A percentile compares a stretch with the other conserved stretches of the same genome.
Conservation (phyloP, 345 rosid genomes). For the Linum tenue region DNA sequence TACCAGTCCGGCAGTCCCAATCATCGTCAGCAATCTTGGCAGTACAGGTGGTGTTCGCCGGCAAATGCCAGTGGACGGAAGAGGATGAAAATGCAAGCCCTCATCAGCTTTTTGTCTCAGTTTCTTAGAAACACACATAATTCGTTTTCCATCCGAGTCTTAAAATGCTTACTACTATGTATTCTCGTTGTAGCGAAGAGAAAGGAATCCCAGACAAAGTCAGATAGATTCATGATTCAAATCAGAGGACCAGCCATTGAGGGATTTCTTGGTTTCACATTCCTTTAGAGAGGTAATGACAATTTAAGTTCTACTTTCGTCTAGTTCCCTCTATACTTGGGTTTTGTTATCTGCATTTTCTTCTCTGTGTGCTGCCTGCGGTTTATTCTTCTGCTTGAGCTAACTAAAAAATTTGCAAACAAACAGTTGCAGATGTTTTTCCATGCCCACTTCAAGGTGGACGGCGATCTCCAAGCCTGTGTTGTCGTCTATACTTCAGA, state of each 20-base stretch:
- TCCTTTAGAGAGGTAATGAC: slow-evolving; percentile 60
- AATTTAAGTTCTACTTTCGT: too few relatives aligned
- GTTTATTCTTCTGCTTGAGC: neutral
- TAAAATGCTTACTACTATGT: too few relatives aligned
- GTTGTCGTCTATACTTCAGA: slow-evolving; percentile 46
- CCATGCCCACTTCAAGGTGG: slow-evolving; percentile 90
- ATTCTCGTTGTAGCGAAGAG: slow-evolving; percentile 39
- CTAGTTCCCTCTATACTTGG: neutral
- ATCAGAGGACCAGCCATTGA: slow-evolving; percentile 51
- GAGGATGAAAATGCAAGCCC: too few relatives aligned
- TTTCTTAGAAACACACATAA: too few relatives aligned
- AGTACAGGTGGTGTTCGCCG: too few relatives aligned
- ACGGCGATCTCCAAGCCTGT: slow-evolving; percentile 75
- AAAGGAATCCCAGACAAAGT: slow-evolving; percentile 50
- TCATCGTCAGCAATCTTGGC: too few relatives aligned
- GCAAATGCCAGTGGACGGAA: too few relatives aligned
- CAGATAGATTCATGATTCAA: slow-evolving; percentile 67
- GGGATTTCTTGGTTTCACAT: slow-evolving; percentile 45
- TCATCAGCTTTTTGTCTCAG: too few relatives aligned
- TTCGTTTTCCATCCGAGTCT: too few relatives aligned
- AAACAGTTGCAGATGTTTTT: slow-evolving; percentile 37
- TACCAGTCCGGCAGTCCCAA: too few relatives aligned
- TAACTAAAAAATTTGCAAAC: neutral
- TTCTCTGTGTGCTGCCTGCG: neutral
- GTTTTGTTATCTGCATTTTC: neutral